A percentile compares a stretch with the other conserved stretches of the same genome.
Conservation (phyloP, 2,329 filamentous ascomycete genomes). For the Ascochyta rabiei region DNA sequence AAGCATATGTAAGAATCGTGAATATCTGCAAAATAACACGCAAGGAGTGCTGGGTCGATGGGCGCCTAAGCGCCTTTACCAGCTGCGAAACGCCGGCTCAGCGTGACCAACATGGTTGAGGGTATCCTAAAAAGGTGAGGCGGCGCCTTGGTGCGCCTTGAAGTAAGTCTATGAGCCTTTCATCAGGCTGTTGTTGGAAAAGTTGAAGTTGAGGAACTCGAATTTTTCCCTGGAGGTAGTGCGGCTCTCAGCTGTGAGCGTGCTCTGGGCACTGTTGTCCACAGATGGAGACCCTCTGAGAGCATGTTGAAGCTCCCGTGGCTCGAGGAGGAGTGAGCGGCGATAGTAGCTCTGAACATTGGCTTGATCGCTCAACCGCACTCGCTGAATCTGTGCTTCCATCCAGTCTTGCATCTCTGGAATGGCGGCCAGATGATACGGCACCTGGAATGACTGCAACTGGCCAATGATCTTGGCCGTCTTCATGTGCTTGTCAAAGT, state of each 20-base stretch:
- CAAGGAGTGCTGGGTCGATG: slow-evolving; percentile 6
- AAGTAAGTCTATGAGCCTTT: slow-evolving; percentile 39
- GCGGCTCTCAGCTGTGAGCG: slow-evolving; percentile 37
- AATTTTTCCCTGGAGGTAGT: slow-evolving; percentile 45
- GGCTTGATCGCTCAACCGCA: slow-evolving; percentile 68
- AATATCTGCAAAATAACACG: slow-evolving; percentile 30
- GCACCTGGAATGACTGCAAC: slow-evolving; percentile 93
- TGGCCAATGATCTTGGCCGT: slow-evolving; percentile 96
- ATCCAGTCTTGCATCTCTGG: slow-evolving; percentile 95
- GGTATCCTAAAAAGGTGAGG: slow-evolving; percentile 22
- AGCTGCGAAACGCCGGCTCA: slow-evolving; percentile 11
- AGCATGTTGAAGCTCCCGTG: slow-evolving; percentile 60
- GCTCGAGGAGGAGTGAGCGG: slow-evolving; percentile 83
- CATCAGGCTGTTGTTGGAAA: slow-evolving; percentile 36
- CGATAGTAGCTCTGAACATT: slow-evolving; percentile 75
- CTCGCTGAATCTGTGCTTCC: slow-evolving; percentile 76
- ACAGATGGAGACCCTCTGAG: slow-evolving; percentile 34
- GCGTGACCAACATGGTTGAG: neutral
- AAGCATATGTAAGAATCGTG: slow-evolving; percentile 39
- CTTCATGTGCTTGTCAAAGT: slow-evolving; percentile 95
- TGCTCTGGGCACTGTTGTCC: slow-evolving; percentile 34
- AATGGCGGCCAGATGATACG: slow-evolving; percentile 81
- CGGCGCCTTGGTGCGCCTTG: slow-evolving; percentile 29
- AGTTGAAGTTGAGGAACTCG: slow-evolving; percentile 48
- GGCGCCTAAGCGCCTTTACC: slow-evolving; percentile 22